A percentile compares a stretch with the other conserved stretches of the same genome.
Conservation (phyloP, 768 basidiomycete species). For the Pleurotus ostreatus region DNA sequence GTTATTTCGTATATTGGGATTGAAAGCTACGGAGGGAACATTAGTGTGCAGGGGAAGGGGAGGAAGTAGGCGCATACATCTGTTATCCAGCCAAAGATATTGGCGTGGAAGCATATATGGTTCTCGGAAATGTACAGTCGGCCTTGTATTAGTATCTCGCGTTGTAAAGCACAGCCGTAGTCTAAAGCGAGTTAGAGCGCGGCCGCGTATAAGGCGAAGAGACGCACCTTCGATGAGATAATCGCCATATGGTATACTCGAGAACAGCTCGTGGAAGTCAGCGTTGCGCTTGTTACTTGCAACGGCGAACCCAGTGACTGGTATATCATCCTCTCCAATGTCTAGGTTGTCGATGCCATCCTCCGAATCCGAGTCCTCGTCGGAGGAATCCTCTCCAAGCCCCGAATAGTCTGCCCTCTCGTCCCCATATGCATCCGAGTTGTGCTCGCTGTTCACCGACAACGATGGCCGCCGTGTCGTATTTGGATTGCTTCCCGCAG, state of each 20-base stretch:
- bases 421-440: slow-evolving; percentile 28
- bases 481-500: slow-evolving; percentile 6
- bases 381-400: slow-evolving; percentile 19
- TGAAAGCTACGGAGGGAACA: slow-evolving; percentile 49
- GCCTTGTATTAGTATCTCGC: slow-evolving; percentile 96
- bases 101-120: slow-evolving; percentile 98
- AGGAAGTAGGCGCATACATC: slow-evolving; percentile 55
- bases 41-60: slow-evolving; percentile 4
- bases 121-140: slow-evolving; percentile 97
- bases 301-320: slow-evolving; percentile 95
- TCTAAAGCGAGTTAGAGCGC: slow-evolving; percentile 42
- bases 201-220: neutral
- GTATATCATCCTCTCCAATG: slow-evolving; percentile 70
- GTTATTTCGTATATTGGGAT: slow-evolving; percentile 87
- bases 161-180: slow-evolving; percentile 95
- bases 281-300: slow-evolving; percentile 92
- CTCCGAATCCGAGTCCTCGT: slow-evolving; percentile 19
- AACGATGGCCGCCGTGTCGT: slow-evolving; percentile 15
- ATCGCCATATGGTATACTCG: slow-evolving; percentile 86
- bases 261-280: slow-evolving; percentile 94
- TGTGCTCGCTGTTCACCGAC: slow-evolving; percentile 28
- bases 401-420: slow-evolving; percentile 22
- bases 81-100: slow-evolving; percentile 99
- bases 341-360: slow-evolving; percentile 32
- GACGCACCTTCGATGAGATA: slow-evolving; percentile 93